phyloP scores from a whole-genome alignment of 345 rosid species.

The Erodium maritimum region DNA sequence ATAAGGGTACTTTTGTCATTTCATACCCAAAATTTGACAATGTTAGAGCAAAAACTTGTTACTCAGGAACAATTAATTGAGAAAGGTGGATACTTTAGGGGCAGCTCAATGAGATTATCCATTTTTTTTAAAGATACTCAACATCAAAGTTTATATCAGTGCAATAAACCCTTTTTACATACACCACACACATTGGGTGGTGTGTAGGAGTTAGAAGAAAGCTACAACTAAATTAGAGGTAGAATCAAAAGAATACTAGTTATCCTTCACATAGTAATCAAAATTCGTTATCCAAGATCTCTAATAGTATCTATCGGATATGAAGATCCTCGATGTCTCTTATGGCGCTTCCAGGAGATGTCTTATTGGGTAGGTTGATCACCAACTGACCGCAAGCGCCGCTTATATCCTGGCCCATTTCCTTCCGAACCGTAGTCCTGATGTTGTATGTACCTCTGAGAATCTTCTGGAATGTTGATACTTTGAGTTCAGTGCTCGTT shows the following conservation, averaged over 20 bases:
- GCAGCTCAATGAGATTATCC: no score
- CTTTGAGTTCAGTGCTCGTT: slow-evolving; percentile 48
- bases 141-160: not conserved
- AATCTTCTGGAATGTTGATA: slow-evolving; percentile 62
- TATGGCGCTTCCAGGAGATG: slow-evolving; percentile 16
- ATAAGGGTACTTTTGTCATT: no score
- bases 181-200: not conserved
- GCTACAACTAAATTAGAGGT: no score
- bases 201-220: no score
- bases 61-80: no score
- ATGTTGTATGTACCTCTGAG: slow-evolving; percentile 60
- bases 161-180: not conserved
- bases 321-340: slow-evolving; percentile 89
- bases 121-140: not conserved
- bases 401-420: slow-evolving; percentile 91
- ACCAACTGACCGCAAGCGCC: slow-evolving; percentile 98
- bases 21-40: no score
- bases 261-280: no score
- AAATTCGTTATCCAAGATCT: not conserved
- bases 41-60: no score
- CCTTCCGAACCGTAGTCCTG: slow-evolving; percentile 72
- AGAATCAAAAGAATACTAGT: no score
- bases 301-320: slow-evolving; percentile 13
- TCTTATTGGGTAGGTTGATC: slow-evolving; percentile 41
- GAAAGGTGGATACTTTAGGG: no score